phyloP scores from a whole-genome alignment of 176 grass and related monocot species.

The Rhynchospora breviuscula region DNA sequence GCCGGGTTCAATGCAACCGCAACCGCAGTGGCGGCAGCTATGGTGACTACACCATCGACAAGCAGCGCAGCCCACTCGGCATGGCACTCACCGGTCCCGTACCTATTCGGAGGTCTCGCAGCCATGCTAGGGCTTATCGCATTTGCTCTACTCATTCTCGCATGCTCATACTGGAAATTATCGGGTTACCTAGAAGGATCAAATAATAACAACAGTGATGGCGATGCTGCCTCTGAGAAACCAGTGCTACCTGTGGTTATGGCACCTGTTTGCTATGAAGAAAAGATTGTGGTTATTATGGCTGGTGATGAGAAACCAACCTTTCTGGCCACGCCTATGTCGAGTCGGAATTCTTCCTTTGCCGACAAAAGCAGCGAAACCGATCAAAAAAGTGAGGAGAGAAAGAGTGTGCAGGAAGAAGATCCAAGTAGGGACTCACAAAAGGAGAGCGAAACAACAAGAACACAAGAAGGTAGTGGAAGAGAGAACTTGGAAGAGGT shows the following conservation, averaged over 20 bases:
- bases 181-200: slow-evolving; percentile 59
- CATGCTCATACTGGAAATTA: slow-evolving; percentile 94
- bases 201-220: slow-evolving; percentile 16
- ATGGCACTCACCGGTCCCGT: slow-evolving; percentile 96
- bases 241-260: slow-evolving; percentile 17
- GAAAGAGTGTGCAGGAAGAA: slow-evolving; percentile 28
- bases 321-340: slow-evolving; percentile 78
- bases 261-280: slow-evolving; percentile 49
- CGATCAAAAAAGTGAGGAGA: slow-evolving; percentile 30
- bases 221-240: slow-evolving; percentile 28
- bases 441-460: slow-evolving; percentile 30
- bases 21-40: slow-evolving; percentile 18
- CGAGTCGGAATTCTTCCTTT: slow-evolving; percentile 71
- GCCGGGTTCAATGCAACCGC: slow-evolving; percentile 57
- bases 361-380: slow-evolving; percentile 34
- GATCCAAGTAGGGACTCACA: slow-evolving; percentile 16
- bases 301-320: slow-evolving; percentile 88
- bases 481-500: slow-evolving; percentile 36
- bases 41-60: not conserved
- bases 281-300: slow-evolving; percentile 96
- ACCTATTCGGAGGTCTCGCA: slow-evolving; percentile 85
- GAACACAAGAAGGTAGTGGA: slow-evolving; percentile 35
- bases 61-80: slow-evolving; percentile 41
- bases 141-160: slow-evolving; percentile 87
- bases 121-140: slow-evolving; percentile 91